phyloP scores from a whole-genome alignment of 352 stramenopile species.

The Paralagenidium karlingii region DNA sequence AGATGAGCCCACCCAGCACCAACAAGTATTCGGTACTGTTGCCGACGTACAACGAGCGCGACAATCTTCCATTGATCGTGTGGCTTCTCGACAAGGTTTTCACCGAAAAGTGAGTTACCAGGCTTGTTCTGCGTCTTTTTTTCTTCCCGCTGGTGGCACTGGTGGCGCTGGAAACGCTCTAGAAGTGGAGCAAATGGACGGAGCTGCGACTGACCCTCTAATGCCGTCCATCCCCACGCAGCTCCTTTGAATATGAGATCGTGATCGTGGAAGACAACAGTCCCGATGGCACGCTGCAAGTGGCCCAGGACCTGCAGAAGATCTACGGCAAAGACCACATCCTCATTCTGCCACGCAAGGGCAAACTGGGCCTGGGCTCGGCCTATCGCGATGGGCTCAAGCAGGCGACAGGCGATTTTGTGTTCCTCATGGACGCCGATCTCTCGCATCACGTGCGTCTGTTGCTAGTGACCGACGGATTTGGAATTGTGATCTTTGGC shows the following conservation, averaged over 20 bases:
- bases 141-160: neutral
- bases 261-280: conserved; percentile 97
- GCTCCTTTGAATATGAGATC: conserved; percentile 90
- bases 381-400: conserved; percentile 96
- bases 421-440: conserved; percentile 98
- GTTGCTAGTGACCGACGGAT: neutral
- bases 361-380: conserved; percentile 93
- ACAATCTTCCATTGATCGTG: conserved; percentile 97
- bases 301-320: conserved; percentile 84
- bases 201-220: no score
- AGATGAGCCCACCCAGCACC: no score
- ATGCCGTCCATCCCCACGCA: conserved; percentile 9
- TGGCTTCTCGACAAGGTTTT: conserved; percentile 95
- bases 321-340: conserved; percentile 88
- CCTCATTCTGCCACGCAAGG: conserved; percentile 87
- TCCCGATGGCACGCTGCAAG: conserved; percentile 92
- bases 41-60: conserved; percentile 97
- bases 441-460: conserved; percentile 91
- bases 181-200: neutral
- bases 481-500: neutral
- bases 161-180: neutral
- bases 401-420: conserved; percentile 83
- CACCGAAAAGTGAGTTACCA: conserved; percentile 58
- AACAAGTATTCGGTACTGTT: conserved; percentile 93
- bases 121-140: no score